Evolutionary conservation across 306 rosid species (phyloP), one percentile per base, ranked within the genome.

Genomic region (Pyrus bretschneideri): DNA sequence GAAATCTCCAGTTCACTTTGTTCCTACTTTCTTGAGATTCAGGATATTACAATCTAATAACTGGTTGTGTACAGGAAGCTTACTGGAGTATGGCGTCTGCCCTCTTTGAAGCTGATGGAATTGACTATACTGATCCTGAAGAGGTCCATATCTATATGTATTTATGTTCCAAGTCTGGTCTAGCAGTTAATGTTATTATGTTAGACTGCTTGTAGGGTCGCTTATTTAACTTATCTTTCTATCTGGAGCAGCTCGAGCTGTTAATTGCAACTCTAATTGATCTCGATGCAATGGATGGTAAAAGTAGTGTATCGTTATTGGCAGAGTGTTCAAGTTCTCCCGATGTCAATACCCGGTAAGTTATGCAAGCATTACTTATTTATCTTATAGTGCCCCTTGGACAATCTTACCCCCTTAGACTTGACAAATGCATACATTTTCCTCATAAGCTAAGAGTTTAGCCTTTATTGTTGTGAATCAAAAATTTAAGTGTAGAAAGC

Each of bases 281-380:
- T 87, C 93, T 95, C 18, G 98, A 95, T 80, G 97, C 97, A 62
- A 92, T 95, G 98, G 97, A 92, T 77, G 92, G 98, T 31, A 95
- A 95, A 85, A 90, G 84, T 49, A 92, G 98, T 72, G 96, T 85
- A 64, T 91, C 91, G 4, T 70, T 95, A 72, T 82, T 92, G 83
- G 97, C 87, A 40, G 96, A 95, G 79, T 92, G 98, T 80, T 89
- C 98, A 22, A 89, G 92, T 71, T 95, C 98, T 79, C 96, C 98
- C 2, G 93, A 94, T 75, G 97, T 83, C 83, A 82, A 88, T 69
- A 94, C 98, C 67, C 84, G 98, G 98, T 88, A 82, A 76, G 80
- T 67, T 80, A 46, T 58, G 76, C 45, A 46, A 25, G 79, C 46
- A 57, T 33, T 30, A 8, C 33, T 64, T 63, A 21, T n/a, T 13